Percentiles rank a stretch among this genome's conserved stretches.
Evolutionary conservation across 441 rosid genomes (phyloP).

Genomic region (Corymbia calophylla): DNA sequence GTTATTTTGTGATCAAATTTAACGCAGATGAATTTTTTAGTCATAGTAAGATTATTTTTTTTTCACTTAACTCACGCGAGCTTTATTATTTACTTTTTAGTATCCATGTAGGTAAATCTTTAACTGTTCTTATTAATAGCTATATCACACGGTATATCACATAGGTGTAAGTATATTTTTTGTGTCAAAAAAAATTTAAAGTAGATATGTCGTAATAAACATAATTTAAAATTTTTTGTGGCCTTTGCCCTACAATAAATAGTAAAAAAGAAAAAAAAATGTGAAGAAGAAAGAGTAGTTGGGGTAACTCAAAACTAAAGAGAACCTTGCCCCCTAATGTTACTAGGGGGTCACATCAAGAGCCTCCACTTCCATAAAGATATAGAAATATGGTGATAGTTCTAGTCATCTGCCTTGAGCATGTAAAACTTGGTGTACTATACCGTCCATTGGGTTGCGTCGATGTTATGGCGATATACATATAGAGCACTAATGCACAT

Average conservation of each 20-base stretch:
- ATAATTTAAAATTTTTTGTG: background rate
- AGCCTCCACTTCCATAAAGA: background rate
- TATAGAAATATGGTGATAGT: background rate
- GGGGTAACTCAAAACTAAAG: background rate
- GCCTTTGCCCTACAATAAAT: too few relatives aligned
- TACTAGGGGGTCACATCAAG: background rate
- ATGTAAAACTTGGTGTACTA: background rate
- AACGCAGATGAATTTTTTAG: too few relatives aligned
- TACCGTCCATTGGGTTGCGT: fast-evolving
- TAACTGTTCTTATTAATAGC: too few relatives aligned
- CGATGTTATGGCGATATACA: fast-evolving
- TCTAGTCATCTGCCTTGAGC: background rate
- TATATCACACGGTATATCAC: too few relatives aligned
- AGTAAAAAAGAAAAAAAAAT: too few relatives aligned
- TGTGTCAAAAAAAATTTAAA: too few relatives aligned
- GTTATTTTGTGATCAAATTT: background rate
- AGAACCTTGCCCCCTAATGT: background rate
- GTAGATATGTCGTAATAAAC: too few relatives aligned
- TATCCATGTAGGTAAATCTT: too few relatives aligned
- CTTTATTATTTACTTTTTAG: too few relatives aligned
- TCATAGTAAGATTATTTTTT: too few relatives aligned
- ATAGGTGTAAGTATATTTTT: too few relatives aligned
- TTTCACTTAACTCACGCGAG: background rate
- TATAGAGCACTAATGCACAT: background rate
- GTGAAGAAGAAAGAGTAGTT: background rate